These are phyloP conservation scores for Hypoxylon fuscum DNA, from an alignment of 495 filamentous ascomycete genomes.

Conservation along the genomic window DNA sequence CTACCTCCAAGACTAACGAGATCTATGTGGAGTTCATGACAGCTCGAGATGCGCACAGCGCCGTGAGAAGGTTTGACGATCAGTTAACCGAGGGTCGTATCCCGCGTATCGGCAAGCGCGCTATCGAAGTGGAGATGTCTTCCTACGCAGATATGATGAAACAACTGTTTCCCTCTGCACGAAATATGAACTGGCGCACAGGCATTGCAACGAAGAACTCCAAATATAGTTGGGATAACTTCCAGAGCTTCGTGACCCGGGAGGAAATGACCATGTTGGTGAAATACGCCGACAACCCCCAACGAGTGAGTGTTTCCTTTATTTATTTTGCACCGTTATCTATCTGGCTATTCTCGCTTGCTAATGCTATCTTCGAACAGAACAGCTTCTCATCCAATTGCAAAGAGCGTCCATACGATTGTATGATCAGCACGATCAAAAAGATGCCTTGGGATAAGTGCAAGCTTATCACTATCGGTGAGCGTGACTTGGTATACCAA, in stretches of 20 bases:
- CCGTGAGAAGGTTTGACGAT: constrained; percentile 57
- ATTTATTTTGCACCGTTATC: not conserved
- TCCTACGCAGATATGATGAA: constrained; percentile 69
- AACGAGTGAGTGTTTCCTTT: constrained; percentile 25
- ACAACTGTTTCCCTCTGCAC: constrained; percentile 73
- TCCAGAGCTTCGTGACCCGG: constrained; percentile 71
- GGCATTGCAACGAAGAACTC: constrained; percentile 46
- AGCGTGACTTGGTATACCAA: constrained; percentile 67
- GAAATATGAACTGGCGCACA: constrained; percentile 69
- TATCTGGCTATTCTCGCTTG: not conserved
- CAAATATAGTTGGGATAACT: constrained; percentile 68
- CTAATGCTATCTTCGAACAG: constrained; percentile 49
- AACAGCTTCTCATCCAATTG: constrained; percentile 70
- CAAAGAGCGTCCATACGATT: constrained; percentile 78
- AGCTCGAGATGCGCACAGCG: constrained; percentile 60
- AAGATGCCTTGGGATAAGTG: constrained; percentile 79
- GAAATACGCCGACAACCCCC: constrained; percentile 67
- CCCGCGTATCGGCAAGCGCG: constrained; percentile 69
- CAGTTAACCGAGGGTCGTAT: constrained; percentile 49
- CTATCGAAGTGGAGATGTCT: constrained; percentile 69
- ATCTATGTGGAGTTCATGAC: constrained; percentile 74
- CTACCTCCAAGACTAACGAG: constrained; percentile 79
- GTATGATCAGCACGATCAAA: constrained; percentile 74
- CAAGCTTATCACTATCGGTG: constrained; percentile 68
- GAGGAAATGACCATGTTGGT: constrained; percentile 75